phyloP scores from a whole-genome alignment of 2,329 filamentous ascomycete species.

The Furcasterigmium sp. region DNA sequence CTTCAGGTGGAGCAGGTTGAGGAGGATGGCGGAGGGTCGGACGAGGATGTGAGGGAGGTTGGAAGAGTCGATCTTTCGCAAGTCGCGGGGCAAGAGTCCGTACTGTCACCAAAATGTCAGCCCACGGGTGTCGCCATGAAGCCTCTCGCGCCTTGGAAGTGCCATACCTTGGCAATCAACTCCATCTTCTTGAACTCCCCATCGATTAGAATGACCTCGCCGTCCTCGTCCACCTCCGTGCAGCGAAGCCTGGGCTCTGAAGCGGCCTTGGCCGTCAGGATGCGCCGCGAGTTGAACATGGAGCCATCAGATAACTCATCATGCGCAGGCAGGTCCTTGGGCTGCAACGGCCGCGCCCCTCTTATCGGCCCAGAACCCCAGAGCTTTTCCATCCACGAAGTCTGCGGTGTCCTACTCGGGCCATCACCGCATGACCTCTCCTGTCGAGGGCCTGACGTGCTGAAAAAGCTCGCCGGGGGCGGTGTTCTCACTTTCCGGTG shows the following conservation, averaged over 20 bases:
- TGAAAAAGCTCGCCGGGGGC: slow-evolving; percentile 15
- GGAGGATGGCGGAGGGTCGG: slow-evolving; percentile 84
- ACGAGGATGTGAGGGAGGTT: slow-evolving; percentile 93
- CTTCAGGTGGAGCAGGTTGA: slow-evolving; percentile 93
- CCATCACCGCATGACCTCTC: slow-evolving; percentile 17
- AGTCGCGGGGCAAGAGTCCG: slow-evolving; percentile 84
- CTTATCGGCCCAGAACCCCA: slow-evolving; percentile 36
- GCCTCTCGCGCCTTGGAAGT: background rate
- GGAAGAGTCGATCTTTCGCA: slow-evolving; percentile 96
- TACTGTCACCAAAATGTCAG: slow-evolving; percentile 49
- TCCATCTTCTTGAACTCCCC: slow-evolving; percentile 98
- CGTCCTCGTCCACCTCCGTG: slow-evolving; percentile 90
- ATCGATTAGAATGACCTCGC: slow-evolving; percentile 86
- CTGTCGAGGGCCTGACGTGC: slow-evolving; percentile 20
- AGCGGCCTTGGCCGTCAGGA: slow-evolving; percentile 68
- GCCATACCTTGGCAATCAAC: slow-evolving; percentile 77
- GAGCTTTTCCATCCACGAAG: slow-evolving; percentile 42
- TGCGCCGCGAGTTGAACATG: slow-evolving; percentile 65
- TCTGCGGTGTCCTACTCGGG: slow-evolving; percentile 17
- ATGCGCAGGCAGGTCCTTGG: slow-evolving; percentile 52
- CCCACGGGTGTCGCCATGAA: too few relatives aligned
- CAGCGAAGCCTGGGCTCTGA: slow-evolving; percentile 84
- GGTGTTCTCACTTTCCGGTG: background rate
- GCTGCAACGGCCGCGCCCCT: slow-evolving; percentile 37
- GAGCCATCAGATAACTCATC: slow-evolving; percentile 56